Percentiles rank a stretch among this genome's conserved stretches.
These are phyloP conservation scores for Pseudogymnoascus sp. DNA, from an alignment of 2,329 filamentous ascomycete species.

Conservation along the genomic window DNA sequence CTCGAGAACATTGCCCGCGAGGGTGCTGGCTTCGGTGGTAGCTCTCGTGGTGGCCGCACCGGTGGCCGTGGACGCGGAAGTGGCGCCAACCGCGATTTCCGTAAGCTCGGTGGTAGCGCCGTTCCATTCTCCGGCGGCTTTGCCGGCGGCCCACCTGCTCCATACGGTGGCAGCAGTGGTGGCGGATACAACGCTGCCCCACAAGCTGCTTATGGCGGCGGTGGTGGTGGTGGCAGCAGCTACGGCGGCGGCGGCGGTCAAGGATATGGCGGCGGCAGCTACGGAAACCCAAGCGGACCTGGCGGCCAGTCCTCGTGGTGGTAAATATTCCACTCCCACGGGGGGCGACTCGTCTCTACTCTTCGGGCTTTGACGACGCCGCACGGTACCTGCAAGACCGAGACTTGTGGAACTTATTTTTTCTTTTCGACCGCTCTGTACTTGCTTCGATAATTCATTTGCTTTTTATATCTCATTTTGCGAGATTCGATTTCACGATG, in stretches of 20 bases:
- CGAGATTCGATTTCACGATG: conserved; percentile 26
- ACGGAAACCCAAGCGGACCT: conserved; percentile 45
- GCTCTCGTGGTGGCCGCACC: conserved; percentile 54
- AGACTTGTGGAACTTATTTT: conserved; percentile 6
- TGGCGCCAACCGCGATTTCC: conserved; percentile 76
- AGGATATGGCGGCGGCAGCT: conserved; percentile 38
- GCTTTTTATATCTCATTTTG: conserved; percentile 15
- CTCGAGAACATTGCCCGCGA: conserved; percentile 96
- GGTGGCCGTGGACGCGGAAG: conserved; percentile 66
- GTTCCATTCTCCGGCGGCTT: conserved; percentile 34
- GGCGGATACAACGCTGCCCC: conserved; percentile 36
- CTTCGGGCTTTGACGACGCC: conserved; percentile 6
- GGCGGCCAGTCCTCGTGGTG: conserved; percentile 47
- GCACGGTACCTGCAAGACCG: neutral
- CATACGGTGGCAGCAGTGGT: conserved; percentile 37
- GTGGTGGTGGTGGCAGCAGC: conserved; percentile 31
- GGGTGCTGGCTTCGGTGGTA: conserved; percentile 70
- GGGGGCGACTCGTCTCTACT: conserved; percentile 16
- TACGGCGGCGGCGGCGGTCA: conserved; percentile 33
- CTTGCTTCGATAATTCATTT: conserved; percentile 14
- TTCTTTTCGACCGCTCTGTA: conserved; percentile 1
- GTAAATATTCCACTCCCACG: conserved; percentile 35
- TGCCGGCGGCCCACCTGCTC: conserved; percentile 20
- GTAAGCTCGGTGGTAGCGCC: conserved; percentile 54
- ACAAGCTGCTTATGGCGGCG: conserved; percentile 32